These are phyloP conservation scores for Fusarium solani-melongenae DNA, from an alignment of 2,329 filamentous ascomycete species.

Conservation along the genomic window DNA sequence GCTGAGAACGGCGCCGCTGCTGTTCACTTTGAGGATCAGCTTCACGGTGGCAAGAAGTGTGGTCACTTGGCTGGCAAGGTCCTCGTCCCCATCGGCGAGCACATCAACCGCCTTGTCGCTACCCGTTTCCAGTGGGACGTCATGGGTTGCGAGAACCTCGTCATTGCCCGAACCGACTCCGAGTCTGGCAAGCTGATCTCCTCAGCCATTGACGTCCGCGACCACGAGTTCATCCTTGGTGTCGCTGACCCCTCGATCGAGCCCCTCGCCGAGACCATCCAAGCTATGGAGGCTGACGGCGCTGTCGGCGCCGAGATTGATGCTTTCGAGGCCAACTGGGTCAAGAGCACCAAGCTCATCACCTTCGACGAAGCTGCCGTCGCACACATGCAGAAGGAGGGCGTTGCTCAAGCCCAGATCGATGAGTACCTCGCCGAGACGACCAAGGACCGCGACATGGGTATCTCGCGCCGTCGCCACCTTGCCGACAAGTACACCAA, in stretches of 20 bases:
- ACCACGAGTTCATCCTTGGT: constrained; percentile 97
- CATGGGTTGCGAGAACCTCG: constrained; percentile 94
- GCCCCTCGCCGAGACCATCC: constrained; percentile 87
- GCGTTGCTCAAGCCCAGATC: constrained; percentile 71
- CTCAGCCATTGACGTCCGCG: constrained; percentile 90
- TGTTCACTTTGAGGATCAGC: constrained; percentile 97
- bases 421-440: constrained; percentile 74
- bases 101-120: constrained; percentile 94
- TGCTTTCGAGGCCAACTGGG: constrained; percentile 86
- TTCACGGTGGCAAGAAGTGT: constrained; percentile 98
- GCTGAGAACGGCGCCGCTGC: constrained; percentile 96
- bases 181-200: constrained; percentile 92
- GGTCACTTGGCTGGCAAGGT: constrained; percentile 97
- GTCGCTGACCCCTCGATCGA: constrained; percentile 79
- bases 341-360: constrained; percentile 84
- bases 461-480: constrained; percentile 79
- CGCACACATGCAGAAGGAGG: constrained; percentile 75
- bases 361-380: constrained; percentile 93
- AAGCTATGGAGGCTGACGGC: constrained; percentile 87
- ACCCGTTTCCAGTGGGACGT: constrained; percentile 98
- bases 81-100: constrained; percentile 90
- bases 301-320: constrained; percentile 85
- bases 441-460: constrained; percentile 75
- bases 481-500: constrained; percentile 76
- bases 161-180: constrained; percentile 95